These are phyloP conservation scores for Clitopilus hobsonii DNA, from an alignment of 768 basidiomycete species.

Conservation along the genomic window DNA sequence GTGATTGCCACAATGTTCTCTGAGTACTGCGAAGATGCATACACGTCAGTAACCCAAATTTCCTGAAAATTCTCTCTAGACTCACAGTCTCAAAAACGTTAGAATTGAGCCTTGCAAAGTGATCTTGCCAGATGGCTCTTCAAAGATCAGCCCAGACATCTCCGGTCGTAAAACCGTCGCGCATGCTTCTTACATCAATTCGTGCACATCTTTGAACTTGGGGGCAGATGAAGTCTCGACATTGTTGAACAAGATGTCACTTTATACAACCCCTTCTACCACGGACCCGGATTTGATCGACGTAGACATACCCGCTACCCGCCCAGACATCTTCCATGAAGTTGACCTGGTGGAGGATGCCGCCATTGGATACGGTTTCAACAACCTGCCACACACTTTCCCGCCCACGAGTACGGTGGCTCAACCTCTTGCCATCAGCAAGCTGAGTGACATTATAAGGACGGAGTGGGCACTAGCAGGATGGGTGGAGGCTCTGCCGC, in stretches of 20 bases:
- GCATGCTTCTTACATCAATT: slow-evolving; percentile 90
- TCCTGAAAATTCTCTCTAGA: neutral
- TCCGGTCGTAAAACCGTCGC: slow-evolving; percentile 67
- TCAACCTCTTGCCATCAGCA: slow-evolving; percentile 86
- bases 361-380: slow-evolving; percentile 97
- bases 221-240: slow-evolving; percentile 57
- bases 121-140: slow-evolving; percentile 70
- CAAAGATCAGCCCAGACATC: slow-evolving; percentile 77
- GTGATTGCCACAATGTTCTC: slow-evolving; percentile 98
- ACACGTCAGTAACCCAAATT: slow-evolving; percentile 62
- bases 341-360: slow-evolving; percentile 99
- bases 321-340: slow-evolving; percentile 96
- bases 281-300: slow-evolving; percentile 61
- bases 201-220: slow-evolving; percentile 85
- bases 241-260: slow-evolving; percentile 83
- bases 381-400: slow-evolving; percentile 90
- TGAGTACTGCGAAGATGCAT: slow-evolving; percentile 89
- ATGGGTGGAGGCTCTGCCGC: slow-evolving; percentile 92
- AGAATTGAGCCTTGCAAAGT: slow-evolving; percentile 95
- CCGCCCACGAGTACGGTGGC: slow-evolving; percentile 93
- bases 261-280: slow-evolving; percentile 49
- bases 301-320: slow-evolving; percentile 86
- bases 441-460: slow-evolving; percentile 83
- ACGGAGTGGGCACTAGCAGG: slow-evolving; percentile 91
- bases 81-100: slow-evolving; percentile 5